Evolutionary conservation across 2,329 filamentous ascomycete genomes (phyloP).

Genomic region (Ceratocystis diversiconidia): DNA sequence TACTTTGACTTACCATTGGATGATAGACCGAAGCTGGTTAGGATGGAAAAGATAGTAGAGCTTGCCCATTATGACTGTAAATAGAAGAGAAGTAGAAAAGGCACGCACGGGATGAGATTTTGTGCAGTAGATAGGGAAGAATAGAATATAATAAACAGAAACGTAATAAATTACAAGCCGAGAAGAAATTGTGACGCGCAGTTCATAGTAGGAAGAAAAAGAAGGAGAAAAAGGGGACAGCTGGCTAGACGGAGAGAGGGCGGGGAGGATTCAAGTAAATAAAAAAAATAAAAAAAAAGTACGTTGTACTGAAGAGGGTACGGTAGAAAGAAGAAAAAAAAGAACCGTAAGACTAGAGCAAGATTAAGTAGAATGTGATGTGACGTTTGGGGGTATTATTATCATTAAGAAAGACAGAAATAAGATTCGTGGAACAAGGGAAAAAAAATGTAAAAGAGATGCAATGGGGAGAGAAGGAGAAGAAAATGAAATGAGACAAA

Average conservation of each 20-base stretch:
- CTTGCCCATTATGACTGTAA: conserved; percentile 38
- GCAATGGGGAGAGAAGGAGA: background rate
- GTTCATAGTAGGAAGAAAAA: background rate
- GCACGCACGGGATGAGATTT: conserved; percentile 1
- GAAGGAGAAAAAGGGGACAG: conserved; percentile 6
- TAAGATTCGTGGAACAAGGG: background rate
- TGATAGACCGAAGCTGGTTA: conserved; percentile 61
- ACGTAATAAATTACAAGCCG: background rate
- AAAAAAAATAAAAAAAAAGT: background rate
- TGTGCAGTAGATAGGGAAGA: background rate
- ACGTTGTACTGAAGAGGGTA: background rate
- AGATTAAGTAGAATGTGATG: background rate
- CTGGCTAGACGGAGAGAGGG: background rate
- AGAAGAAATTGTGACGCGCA: background rate
- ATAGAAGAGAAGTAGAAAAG: background rate
- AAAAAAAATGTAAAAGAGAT: background rate
- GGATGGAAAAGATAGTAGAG: conserved; percentile 66
- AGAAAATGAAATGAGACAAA: background rate
- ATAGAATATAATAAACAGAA: background rate
- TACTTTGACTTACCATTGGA: conserved; percentile 59
- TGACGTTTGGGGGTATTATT: background rate
- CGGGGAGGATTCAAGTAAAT: background rate
- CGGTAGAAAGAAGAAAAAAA: background rate
- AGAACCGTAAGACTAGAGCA: background rate
- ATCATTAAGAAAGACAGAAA: background rate